Percentiles rank a stretch among this genome's conserved stretches.
Evolutionary conservation across 345 rosid species (phyloP).

Genomic region (Aquilaria malaccensis): DNA sequence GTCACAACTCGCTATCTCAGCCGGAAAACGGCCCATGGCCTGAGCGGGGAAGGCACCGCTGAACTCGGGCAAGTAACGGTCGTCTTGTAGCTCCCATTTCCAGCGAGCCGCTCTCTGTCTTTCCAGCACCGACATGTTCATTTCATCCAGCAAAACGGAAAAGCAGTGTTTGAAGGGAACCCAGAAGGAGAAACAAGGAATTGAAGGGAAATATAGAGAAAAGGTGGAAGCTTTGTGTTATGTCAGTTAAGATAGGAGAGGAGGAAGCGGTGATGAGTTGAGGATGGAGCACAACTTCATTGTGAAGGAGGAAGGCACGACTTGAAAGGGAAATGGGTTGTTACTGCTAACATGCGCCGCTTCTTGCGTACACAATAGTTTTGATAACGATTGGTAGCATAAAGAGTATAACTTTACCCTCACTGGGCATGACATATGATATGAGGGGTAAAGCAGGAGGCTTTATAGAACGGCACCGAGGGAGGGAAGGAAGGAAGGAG

Average conservation of each 20-base stretch:
- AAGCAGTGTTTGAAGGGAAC: neutral
- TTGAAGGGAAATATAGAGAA: neutral
- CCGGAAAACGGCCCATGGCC: conserved; percentile 22
- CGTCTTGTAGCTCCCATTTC: conserved; percentile 24
- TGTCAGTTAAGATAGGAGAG: neutral
- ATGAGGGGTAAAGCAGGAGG: no score
- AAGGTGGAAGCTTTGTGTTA: neutral
- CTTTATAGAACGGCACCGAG: no score
- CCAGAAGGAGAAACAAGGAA: neutral
- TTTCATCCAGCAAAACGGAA: neutral
- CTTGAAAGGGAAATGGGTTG: no score
- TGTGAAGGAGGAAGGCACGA: neutral
- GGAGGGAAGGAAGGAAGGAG: no score
- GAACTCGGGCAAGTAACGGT: conserved; percentile 27
- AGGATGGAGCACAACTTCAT: conserved; percentile 8
- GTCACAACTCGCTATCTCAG: conserved; percentile 22
- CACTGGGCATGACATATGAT: no score
- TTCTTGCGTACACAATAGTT: no score
- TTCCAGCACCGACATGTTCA: conserved; percentile 58
- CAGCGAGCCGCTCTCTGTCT: conserved; percentile 39
- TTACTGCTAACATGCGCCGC: no score
- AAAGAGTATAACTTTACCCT: no score
- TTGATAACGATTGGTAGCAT: no score
- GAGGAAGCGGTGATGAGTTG: neutral
- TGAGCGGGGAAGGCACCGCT: conserved; percentile 22